These are phyloP conservation scores for Seiridium cupressi DNA, from an alignment of 2,329 filamentous ascomycete species.

Conservation along the genomic window DNA sequence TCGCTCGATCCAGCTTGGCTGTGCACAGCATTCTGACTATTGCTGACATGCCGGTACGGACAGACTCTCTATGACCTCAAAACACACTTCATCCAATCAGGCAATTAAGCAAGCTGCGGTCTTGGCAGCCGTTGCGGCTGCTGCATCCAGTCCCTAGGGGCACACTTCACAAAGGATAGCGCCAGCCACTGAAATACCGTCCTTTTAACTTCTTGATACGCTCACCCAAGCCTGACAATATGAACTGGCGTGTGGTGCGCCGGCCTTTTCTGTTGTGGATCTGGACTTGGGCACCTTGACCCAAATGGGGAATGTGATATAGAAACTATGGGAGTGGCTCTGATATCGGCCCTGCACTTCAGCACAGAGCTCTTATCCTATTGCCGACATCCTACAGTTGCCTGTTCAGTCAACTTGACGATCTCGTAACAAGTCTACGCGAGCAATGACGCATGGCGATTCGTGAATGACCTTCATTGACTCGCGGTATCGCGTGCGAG, in stretches of 20 bases:
- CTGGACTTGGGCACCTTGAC: constrained; percentile 1
- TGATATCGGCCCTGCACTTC: constrained; percentile 4
- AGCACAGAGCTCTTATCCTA: neutral
- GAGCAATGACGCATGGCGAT: constrained; percentile 2
- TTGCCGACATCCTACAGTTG: constrained; percentile 5
- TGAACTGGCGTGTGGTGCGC: constrained; percentile 2
- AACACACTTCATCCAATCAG: constrained; percentile 1
- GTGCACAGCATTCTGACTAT: constrained; percentile 1
- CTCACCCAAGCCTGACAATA: neutral
- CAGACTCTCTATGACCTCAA: neutral
- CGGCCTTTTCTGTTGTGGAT: neutral
- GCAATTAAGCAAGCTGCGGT: neutral
- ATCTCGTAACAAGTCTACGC: neutral
- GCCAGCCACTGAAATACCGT: neutral
- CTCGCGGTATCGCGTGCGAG: neutral
- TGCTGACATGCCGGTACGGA: constrained; percentile 3
- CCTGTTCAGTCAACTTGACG: constrained; percentile 2
- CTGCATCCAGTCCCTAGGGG: neutral
- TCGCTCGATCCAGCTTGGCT: neutral
- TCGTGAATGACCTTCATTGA: neutral
- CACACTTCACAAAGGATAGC: neutral
- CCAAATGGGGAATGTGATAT: constrained; percentile 10
- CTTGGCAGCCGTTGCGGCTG: neutral
- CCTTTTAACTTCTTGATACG: neutral
- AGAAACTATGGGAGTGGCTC: constrained; percentile 7